phyloP scores from a whole-genome alignment of 345 rosid species.

The Murraya koenigii region DNA sequence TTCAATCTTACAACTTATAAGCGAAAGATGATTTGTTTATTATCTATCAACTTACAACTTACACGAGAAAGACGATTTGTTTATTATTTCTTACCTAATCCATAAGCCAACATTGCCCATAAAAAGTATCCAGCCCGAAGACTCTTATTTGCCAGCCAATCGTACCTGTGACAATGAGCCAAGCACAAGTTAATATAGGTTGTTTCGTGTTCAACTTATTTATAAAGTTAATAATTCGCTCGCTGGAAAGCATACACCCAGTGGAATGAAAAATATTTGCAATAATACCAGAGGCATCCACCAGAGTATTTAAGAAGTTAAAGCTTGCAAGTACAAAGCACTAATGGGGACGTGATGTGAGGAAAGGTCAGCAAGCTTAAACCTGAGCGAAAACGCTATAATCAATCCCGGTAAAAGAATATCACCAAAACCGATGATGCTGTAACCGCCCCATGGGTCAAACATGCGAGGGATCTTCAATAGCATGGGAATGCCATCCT shows the following conservation, averaged over 20 bases:
- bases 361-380: conserved; percentile 7
- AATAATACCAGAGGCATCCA: not conserved
- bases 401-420: conserved; percentile 93
- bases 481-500: conserved; percentile 98
- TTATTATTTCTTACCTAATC: conserved; percentile 59
- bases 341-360: not conserved
- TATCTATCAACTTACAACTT: conserved; percentile 4
- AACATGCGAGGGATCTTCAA: conserved; percentile 93
- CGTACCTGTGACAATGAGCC: conserved; percentile 54
- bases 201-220: not conserved
- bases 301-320: not conserved
- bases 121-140: conserved; percentile 88
- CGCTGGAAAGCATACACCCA: not conserved
- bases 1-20: not conserved
- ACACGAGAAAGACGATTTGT: not conserved
- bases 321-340: not conserved
- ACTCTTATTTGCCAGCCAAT: conserved; percentile 83
- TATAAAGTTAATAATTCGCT: not conserved
- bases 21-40: conserved; percentile 2
- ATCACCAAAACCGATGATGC: conserved; percentile 98
- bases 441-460: conserved; percentile 99
- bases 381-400: conserved; percentile 94
- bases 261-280: not conserved
- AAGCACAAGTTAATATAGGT: not conserved
- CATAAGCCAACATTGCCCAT: conserved; percentile 94